phyloP scores from a whole-genome alignment of 31 red algal genomes.

The Asparagopsis taxiformis region DNA sequence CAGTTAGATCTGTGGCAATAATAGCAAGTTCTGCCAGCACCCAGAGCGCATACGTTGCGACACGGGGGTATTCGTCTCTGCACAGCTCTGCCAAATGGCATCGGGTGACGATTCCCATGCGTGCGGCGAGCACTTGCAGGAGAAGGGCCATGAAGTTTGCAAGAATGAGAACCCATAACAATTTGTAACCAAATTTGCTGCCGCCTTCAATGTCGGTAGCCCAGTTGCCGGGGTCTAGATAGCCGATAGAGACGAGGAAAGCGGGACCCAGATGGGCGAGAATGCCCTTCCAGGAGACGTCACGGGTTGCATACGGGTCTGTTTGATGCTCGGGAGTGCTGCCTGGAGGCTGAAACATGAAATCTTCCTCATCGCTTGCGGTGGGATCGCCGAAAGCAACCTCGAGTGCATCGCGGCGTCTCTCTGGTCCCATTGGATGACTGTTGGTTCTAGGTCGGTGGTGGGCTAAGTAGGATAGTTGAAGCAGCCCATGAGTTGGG shows the following conservation, averaged over 20 bases:
- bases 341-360: conserved; percentile 64
- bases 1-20: conserved; percentile 91
- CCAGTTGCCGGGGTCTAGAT: conserved; percentile 96
- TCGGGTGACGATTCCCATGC: conserved; percentile 89
- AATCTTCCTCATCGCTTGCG: conserved; percentile 60
- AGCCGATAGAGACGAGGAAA: conserved; percentile 89
- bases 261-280: conserved; percentile 77
- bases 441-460: too few relatives aligned
- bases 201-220: conserved; percentile 92
- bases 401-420: conserved; percentile 62
- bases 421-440: conserved; percentile 37
- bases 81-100: conserved; percentile 90
- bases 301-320: conserved; percentile 16
- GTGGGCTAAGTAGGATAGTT: too few relatives aligned
- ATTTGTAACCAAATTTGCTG: conserved; percentile 84
- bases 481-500: too few relatives aligned
- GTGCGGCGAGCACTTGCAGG: conserved; percentile 79
- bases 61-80: conserved; percentile 82
- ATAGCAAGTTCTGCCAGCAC: conserved; percentile 85
- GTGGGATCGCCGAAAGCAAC: conserved; percentile 62
- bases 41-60: conserved; percentile 64
- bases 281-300: conserved; percentile 65
- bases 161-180: conserved; percentile 92
- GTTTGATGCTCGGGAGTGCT: conserved; percentile 17
- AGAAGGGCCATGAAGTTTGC: conserved; percentile 85